These are phyloP conservation scores for Acorus calamus DNA, from an alignment of 106 monocot species.

Conservation along the genomic window DNA sequence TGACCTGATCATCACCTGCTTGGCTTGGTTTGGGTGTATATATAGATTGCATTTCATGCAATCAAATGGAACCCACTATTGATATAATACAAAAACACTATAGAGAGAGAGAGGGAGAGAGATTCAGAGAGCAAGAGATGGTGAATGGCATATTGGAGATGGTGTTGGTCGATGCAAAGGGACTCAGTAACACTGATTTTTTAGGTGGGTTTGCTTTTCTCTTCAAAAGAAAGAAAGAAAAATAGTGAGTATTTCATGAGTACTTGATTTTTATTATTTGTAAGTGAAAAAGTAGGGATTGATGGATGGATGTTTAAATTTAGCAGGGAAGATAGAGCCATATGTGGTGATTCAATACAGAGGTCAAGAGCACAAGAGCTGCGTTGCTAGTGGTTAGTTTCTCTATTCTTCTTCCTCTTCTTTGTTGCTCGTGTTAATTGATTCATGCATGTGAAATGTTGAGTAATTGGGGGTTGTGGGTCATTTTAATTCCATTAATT, in stretches of 20 bases:
- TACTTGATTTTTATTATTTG: not conserved
- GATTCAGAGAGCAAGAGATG: not conserved
- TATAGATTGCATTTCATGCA: too few species aligned
- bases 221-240: not conserved
- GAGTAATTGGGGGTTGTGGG: not conserved
- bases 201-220: conserved; percentile 9
- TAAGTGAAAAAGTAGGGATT: too few species aligned
- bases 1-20: too few species aligned
- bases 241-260: not conserved
- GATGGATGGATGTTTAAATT: not conserved
- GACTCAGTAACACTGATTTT: conserved; percentile 38
- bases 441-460: not conserved
- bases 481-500: too few species aligned
- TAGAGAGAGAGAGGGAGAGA: not conserved
- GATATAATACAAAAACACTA: too few species aligned
- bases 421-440: too few species aligned
- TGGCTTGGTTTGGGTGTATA: too few species aligned
- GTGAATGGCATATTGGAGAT: conserved; percentile 56
- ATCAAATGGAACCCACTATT: too few species aligned
- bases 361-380: conserved; percentile 57
- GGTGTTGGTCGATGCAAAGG: conserved; percentile 53
- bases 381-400: conserved; percentile 42
- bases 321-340: conserved; percentile 59
- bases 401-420: not conserved
- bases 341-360: conserved; percentile 61